phyloP scores from a whole-genome alignment of 768 basidiomycete species.

The Boletus speciosus region DNA sequence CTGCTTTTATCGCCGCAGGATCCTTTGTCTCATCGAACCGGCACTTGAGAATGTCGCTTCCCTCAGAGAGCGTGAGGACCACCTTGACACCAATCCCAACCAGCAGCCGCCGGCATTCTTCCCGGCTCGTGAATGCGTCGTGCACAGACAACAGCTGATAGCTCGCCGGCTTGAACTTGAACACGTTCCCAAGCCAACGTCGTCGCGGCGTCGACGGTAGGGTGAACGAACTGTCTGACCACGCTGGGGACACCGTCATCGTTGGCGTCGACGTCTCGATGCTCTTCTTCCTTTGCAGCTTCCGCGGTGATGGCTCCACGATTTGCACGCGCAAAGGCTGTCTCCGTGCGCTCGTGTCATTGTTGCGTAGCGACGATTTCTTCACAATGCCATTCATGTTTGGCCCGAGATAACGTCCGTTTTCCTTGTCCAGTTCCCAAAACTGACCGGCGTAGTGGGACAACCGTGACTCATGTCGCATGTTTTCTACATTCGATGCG shows the following conservation, averaged over 20 bases:
- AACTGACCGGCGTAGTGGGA: slow-evolving; percentile 9
- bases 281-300: slow-evolving; percentile 32
- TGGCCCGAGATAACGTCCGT: slow-evolving; percentile 23
- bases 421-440: slow-evolving; percentile 57
- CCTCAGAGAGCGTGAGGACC: slow-evolving; percentile 59
- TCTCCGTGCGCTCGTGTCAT: slow-evolving; percentile 15
- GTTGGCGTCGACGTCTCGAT: slow-evolving; percentile 16
- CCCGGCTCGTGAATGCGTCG: slow-evolving; percentile 61
- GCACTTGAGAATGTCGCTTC: slow-evolving; percentile 71
- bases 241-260: slow-evolving; percentile 34
- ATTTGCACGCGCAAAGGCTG: slow-evolving; percentile 45
- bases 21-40: slow-evolving; percentile 65
- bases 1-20: slow-evolving; percentile 56
- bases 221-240: slow-evolving; percentile 46
- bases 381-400: slow-evolving; percentile 27
- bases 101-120: slow-evolving; percentile 71
- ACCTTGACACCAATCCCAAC: slow-evolving; percentile 69
- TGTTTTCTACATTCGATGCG: slow-evolving; percentile 4
- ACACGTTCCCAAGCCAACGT: slow-evolving; percentile 85
- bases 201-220: slow-evolving; percentile 48
- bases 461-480: not conserved
- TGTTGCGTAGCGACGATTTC: slow-evolving; percentile 45
- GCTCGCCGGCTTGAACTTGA: slow-evolving; percentile 74
- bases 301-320: slow-evolving; percentile 44
- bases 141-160: slow-evolving; percentile 56